A percentile compares a stretch with the other conserved stretches of the same genome.
Conservation (phyloP, 805 yeast species). For the Candida qinlingensis region DNA sequence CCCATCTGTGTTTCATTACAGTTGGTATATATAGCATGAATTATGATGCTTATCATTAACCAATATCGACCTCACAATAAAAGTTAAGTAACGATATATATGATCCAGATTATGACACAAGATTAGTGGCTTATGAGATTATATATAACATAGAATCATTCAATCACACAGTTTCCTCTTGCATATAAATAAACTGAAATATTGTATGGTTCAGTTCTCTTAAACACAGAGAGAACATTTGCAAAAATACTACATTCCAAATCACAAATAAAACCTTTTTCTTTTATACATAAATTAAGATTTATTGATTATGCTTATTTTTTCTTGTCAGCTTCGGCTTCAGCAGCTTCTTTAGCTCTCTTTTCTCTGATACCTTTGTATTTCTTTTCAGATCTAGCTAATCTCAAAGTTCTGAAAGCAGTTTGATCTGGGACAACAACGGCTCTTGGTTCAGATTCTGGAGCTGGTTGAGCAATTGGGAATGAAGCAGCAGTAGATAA, state of each 20-base stretch:
- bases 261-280: conserved; percentile 11
- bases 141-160: no score
- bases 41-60: no score
- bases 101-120: no score
- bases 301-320: conserved; percentile 44
- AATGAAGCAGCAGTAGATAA: conserved; percentile 68
- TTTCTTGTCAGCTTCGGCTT: conserved; percentile 99
- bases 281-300: conserved; percentile 22
- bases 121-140: no score
- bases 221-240: not conserved
- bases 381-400: conserved; percentile 91
- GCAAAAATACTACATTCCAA: not conserved
- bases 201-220: no score
- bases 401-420: conserved; percentile 93
- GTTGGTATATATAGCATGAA: no score
- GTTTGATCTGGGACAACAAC: conserved; percentile 60
- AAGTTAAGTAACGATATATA: no score
- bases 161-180: no score
- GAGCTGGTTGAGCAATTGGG: conserved; percentile 83
- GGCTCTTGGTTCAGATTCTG: conserved; percentile 81
- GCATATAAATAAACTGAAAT: no score
- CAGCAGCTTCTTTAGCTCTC: conserved; percentile 96
- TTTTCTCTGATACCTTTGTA: conserved; percentile 95
- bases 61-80: no score
- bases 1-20: not conserved